Evolutionary conservation across 169 alveolate species (phyloP).

Genomic region (Toxoplasma gondii): DNA sequence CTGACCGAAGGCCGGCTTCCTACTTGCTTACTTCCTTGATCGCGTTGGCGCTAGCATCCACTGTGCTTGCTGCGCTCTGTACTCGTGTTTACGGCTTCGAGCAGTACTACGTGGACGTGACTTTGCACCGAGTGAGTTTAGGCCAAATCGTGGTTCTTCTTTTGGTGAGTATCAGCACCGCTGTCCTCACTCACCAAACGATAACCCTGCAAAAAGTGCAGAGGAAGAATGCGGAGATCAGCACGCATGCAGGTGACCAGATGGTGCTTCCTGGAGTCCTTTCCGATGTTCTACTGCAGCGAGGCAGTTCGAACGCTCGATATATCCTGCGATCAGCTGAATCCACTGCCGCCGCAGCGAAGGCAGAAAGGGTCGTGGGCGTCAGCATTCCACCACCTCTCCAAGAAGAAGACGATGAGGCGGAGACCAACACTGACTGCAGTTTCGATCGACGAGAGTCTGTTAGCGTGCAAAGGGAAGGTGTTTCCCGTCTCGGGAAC

Average conservation of each 20-base stretch:
- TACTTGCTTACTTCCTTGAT: not conserved
- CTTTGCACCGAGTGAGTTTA: not conserved
- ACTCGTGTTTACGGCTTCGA: not conserved
- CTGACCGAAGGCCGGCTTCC: not conserved
- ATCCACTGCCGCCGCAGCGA: not conserved
- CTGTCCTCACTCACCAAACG: not conserved
- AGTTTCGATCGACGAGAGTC: not conserved
- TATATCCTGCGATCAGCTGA: not conserved
- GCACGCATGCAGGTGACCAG: not conserved
- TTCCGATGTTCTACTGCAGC: not conserved
- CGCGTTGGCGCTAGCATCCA: constrained; percentile 1
- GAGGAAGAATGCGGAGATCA: not conserved
- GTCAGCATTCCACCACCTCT: not conserved
- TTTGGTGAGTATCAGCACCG: not conserved
- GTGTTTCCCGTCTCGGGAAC: not conserved
- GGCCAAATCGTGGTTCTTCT: not conserved
- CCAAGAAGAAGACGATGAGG: not conserved
- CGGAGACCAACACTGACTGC: not conserved
- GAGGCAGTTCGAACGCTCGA: not conserved
- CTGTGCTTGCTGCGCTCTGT: not conserved
- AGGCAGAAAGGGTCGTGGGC: not conserved
- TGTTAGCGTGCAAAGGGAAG: not conserved
- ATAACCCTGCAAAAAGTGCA: not conserved
- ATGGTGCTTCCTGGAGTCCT: not conserved
- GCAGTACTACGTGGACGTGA: not conserved